Evolutionary conservation across 257 asterid genomes (phyloP), one percentile per base, ranked within the genome.

Genomic region (Coffea canephora): DNA sequence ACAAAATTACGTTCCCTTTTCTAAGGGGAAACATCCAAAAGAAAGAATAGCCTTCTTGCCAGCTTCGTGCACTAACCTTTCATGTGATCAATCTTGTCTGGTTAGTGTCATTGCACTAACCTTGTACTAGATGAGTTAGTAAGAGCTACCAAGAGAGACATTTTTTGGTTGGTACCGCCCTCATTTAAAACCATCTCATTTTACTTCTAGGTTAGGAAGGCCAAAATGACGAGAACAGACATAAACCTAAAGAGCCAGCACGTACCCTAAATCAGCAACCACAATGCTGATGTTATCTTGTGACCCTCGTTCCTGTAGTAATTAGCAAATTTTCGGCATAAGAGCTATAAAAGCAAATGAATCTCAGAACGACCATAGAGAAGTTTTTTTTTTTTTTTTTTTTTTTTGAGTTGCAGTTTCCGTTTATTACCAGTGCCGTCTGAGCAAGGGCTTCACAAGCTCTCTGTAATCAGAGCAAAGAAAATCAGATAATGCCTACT

Each of bases 211-310:
- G 71, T 68, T 57, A 23, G 34, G 8, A 64, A 2, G 39, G 43
- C 13, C 19, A 50, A 69, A 49, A 57, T 31, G 50, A 62, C 43
- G 9, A 18, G 48, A 73, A 19, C 15, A 36, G 36, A 52, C 57
- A 50, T 46, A 6, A 23, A 54, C 41, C 41, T 64, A 76, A 83
- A 81, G 61, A 46, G 57, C 3, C 54, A 73, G 82, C 78, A 64
- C 91, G 79, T 88, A 95, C 99, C 99, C 98, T 66, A 96, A 89
- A 89, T 96, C 99, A 74, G 96, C 98, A 66, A 96, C 83, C 81
- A 92, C 62, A 78, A 96, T 91, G 91, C 96, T 94, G 81, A 96
- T 85, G 89, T 96, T 96, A 86, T 96, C 99, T 88, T 90, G 91
- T 12, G 99, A 91, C n/a, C 83, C 68, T 77, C 71, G 90, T 74